Conservation (phyloP, 2,329 filamentous ascomycete genomes). For the Microsporum ferrugineum region DNA sequence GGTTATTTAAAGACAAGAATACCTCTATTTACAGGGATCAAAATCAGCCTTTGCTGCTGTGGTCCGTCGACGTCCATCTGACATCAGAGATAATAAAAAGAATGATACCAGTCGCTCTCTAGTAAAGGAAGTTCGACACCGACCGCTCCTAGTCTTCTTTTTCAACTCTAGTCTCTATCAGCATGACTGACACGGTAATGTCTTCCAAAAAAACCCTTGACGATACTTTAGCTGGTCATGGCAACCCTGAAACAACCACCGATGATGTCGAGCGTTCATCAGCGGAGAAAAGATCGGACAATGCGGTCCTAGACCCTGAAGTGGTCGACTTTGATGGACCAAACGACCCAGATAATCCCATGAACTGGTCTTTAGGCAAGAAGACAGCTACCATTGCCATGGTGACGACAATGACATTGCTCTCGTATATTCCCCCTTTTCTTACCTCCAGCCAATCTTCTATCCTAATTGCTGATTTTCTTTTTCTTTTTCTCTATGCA, state of each 20-base stretch:
- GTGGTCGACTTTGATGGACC: slow-evolving; percentile 20
- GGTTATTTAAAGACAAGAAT: too few species aligned
- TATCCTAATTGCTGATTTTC: background rate
- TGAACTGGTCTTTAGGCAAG: slow-evolving; percentile 17
- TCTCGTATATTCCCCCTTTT: slow-evolving; percentile 4
- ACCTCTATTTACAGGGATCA: too few species aligned
- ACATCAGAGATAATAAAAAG: too few species aligned
- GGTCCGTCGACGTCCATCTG: too few species aligned
- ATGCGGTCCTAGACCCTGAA: slow-evolving; percentile 5
- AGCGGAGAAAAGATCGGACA: background rate
- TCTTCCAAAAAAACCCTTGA: background rate
- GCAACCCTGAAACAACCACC: background rate
- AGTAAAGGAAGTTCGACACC: too few species aligned
- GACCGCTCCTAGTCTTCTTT: background rate
- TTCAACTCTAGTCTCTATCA: background rate
- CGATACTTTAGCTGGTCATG: background rate
- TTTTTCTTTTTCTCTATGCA: background rate
- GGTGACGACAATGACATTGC: slow-evolving; percentile 8
- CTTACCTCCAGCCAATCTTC: background rate
- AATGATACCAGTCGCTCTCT: too few species aligned
- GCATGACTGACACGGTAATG: background rate
- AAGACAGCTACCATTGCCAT: slow-evolving; percentile 8
- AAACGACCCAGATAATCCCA: slow-evolving; percentile 19
- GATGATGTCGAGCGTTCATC: background rate
- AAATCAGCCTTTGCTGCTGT: too few species aligned